Base-by-base conservation (phyloP, 1,139 yeast species). In the Kodamaea sp. region DNA sequence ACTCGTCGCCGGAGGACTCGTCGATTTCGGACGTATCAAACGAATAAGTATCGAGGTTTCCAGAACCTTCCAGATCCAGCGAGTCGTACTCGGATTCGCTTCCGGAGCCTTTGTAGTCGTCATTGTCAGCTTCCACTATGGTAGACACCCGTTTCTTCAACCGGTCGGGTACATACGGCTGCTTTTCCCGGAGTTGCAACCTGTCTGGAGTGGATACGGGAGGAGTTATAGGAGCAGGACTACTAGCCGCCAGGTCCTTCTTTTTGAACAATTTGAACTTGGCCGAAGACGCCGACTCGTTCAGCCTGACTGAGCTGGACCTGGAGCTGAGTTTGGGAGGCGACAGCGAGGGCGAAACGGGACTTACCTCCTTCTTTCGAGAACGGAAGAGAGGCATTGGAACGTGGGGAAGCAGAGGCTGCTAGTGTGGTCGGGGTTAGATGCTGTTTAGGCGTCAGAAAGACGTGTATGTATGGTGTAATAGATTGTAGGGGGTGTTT, bases 11-110 rank as follows among this genome's bases (percentile, higher is more conserved):
- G 6, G 16, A 11, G 21, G 8, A 16, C 7, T 37, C 41, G 9
- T 34, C 69, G 54, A 69, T 46, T 44, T 61, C 61, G 34, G 51
- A 44, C 24, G 32, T 51, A 47, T 49, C 57, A 7, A 51, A 59
- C 8, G 50, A 29, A 11, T 29, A 19, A 51, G 28, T 15, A 12
- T 15, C 11, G 22, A 8, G 22, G 22, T 10, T 4, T 18, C 21
- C 21, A 9, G 51, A 56, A 15, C 48, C 53, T 21, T 9, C 10
- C 15, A 35, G 39, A 13, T 22, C 30, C 28, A 12, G 29, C 4
- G 33, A 26, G 24, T 31, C 43, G 27, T 14, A 31, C 12, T 38
- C 44, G 10, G 37, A 34, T 7, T 38, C 42, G 19, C 26, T 30
- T n/a, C 29, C 42, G 7, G 41, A 37, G 19, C 35, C 34, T 7